Percentiles rank a stretch among this genome's conserved stretches.
Evolutionary conservation across 225 moss, liverwort and hornwort species (phyloP).

Genomic region (Lunularia cruciata): DNA sequence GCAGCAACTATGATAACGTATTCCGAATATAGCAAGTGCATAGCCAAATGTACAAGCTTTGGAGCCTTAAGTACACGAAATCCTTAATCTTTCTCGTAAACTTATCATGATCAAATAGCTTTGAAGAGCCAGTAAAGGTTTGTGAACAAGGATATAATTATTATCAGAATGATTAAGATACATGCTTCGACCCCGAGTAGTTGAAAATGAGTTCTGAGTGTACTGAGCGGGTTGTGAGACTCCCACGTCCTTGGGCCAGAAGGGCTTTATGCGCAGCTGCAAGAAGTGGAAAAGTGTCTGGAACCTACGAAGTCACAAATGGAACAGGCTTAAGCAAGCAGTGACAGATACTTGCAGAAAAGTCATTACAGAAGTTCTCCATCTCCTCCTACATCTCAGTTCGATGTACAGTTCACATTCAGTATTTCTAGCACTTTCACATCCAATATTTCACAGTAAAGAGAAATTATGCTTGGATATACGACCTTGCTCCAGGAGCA

Average conservation of each 20-base stretch:
- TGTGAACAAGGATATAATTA: not conserved
- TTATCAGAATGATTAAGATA: slow-evolving; percentile 42
- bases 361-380: too few relatives aligned
- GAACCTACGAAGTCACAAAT: slow-evolving; percentile 50
- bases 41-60: too few relatives aligned
- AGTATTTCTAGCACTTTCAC: too few relatives aligned
- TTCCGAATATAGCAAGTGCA: too few relatives aligned
- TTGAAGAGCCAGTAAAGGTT: not conserved
- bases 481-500: not conserved
- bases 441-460: too few relatives aligned
- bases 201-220: slow-evolving; percentile 96
- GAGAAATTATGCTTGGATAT: too few relatives aligned
- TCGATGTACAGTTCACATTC: not conserved
- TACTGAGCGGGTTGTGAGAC: slow-evolving; percentile 71
- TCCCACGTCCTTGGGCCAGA: slow-evolving; percentile 56
- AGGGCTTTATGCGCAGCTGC: slow-evolving; percentile 91
- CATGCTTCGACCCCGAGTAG: slow-evolving; percentile 97
- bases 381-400: too few relatives aligned
- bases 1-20: too few relatives aligned
- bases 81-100: too few relatives aligned
- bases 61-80: too few relatives aligned
- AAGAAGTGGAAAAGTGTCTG: slow-evolving; percentile 73
- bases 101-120: too few relatives aligned
- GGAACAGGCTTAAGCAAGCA: too few relatives aligned
- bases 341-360: not conserved